phyloP scores from a whole-genome alignment of 768 basidiomycete species.

The Podaxis carcinomalis region DNA sequence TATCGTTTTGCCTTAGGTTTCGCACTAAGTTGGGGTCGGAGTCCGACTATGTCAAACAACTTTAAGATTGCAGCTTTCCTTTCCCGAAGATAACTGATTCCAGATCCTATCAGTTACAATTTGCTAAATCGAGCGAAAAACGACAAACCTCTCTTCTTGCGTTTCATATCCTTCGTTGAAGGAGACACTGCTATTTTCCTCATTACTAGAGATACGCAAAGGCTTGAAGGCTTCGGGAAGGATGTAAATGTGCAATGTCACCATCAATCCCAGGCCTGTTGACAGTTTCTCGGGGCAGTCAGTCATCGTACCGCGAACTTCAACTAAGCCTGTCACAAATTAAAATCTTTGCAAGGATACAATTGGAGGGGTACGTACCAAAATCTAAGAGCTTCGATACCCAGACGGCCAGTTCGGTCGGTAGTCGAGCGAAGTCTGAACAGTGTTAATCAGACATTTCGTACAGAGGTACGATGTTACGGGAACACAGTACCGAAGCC shows the following conservation, averaged over 20 bases:
- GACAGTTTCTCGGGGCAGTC: conserved; percentile 71
- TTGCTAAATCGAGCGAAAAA: not conserved
- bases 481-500: conserved; percentile 53
- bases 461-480: not conserved
- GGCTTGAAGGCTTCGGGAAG: conserved; percentile 61
- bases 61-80: conserved; percentile 71
- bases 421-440: conserved; percentile 73
- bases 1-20: conserved; percentile 27
- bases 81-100: conserved; percentile 55
- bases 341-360: not conserved
- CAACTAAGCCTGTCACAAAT: conserved; percentile 47
- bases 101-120: not conserved
- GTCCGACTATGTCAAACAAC: conserved; percentile 68
- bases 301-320: conserved; percentile 67
- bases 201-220: not conserved
- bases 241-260: conserved; percentile 72
- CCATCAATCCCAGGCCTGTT: conserved; percentile 73
- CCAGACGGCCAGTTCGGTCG: conserved; percentile 69
- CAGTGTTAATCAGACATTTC: conserved; percentile 2
- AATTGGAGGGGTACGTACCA: conserved; percentile 32
- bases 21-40: conserved; percentile 58
- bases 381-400: conserved; percentile 70
- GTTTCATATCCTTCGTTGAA: conserved; percentile 83
- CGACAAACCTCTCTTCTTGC: conserved; percentile 55
- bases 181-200: conserved; percentile 22